Evolutionary conservation across 164 flowering plant genomes (phyloP).

Genomic region (Kingdonia uniflora): DNA sequence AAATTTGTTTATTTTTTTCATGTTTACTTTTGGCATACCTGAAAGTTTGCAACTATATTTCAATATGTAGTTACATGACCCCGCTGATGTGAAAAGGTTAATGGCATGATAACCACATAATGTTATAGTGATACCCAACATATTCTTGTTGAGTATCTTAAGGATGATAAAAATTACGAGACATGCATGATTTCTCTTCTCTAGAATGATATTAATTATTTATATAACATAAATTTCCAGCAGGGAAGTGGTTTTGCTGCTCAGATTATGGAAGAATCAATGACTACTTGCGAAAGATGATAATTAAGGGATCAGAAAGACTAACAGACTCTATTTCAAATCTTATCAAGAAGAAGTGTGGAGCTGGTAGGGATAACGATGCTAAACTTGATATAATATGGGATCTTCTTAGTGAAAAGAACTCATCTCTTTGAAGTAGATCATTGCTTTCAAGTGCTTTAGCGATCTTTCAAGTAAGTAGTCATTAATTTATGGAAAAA

Average conservation of each 20-base stretch:
- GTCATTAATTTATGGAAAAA: not conserved
- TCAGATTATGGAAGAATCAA: slow-evolving; percentile 43
- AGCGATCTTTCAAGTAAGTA: slow-evolving; percentile 66
- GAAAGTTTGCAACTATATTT: too few relatives aligned
- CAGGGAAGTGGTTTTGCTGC: slow-evolving; percentile 86
- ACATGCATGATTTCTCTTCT: too few relatives aligned
- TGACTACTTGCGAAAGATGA: slow-evolving; percentile 38
- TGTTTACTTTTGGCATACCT: not conserved
- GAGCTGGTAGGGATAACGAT: slow-evolving; percentile 7
- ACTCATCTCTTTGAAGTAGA: slow-evolving; percentile 32
- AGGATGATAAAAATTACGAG: too few relatives aligned
- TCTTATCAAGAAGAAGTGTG: slow-evolving; percentile 39
- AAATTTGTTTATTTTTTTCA: not conserved
- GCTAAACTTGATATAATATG: slow-evolving; percentile 51
- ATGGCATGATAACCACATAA: too few relatives aligned
- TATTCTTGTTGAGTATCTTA: too few relatives aligned
- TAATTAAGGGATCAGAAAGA: slow-evolving; percentile 35
- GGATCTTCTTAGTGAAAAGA: slow-evolving; percentile 61
- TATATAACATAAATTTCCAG: slow-evolving; percentile 64
- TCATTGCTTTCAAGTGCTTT: slow-evolving; percentile 53
- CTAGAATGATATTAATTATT: not conserved
- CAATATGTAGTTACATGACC: too few relatives aligned
- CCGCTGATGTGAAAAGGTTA: too few relatives aligned
- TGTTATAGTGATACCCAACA: too few relatives aligned
- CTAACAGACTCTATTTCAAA: slow-evolving; percentile 37